phyloP scores from a whole-genome alignment of 108 stramenopile genomes.

The Cyclotella distinguenda region DNA sequence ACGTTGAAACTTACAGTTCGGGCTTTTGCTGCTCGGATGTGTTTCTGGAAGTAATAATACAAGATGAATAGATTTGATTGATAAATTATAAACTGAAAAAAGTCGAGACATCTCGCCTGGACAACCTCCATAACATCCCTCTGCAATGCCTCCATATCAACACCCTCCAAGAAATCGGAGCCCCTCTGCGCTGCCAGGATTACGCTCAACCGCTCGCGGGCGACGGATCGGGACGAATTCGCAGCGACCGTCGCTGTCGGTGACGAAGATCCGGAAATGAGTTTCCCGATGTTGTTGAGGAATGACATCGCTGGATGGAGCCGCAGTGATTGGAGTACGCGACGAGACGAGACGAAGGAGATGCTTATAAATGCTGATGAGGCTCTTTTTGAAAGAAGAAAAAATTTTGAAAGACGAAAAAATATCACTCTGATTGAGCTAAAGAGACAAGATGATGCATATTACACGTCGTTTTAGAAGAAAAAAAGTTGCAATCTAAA shows the following conservation, averaged over 20 bases:
- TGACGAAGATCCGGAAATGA: slow-evolving; percentile 16
- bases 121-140: slow-evolving; percentile 49
- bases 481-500: too few relatives aligned
- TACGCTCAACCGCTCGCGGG: slow-evolving; percentile 43
- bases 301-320: slow-evolving; percentile 36
- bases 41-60: slow-evolving; percentile 28
- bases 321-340: too few relatives aligned
- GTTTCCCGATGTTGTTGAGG: slow-evolving; percentile 44
- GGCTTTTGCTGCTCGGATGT: slow-evolving; percentile 38
- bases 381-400: too few relatives aligned
- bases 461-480: too few relatives aligned
- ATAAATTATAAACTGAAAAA: too few relatives aligned
- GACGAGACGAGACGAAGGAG: too few relatives aligned
- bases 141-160: slow-evolving; percentile 55
- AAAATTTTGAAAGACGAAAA: too few relatives aligned
- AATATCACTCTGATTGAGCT: too few relatives aligned
- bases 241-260: slow-evolving; percentile 20
- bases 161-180: slow-evolving; percentile 44
- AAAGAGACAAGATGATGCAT: too few relatives aligned
- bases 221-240: slow-evolving; percentile 31
- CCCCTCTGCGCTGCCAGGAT: slow-evolving; percentile 51
- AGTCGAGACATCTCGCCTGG: slow-evolving; percentile 21
- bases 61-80: background rate
- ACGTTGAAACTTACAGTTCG: slow-evolving; percentile 40
- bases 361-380: too few relatives aligned